Conservation (phyloP, 176 grass and related monocot species). For the Aegilops longissima region DNA sequence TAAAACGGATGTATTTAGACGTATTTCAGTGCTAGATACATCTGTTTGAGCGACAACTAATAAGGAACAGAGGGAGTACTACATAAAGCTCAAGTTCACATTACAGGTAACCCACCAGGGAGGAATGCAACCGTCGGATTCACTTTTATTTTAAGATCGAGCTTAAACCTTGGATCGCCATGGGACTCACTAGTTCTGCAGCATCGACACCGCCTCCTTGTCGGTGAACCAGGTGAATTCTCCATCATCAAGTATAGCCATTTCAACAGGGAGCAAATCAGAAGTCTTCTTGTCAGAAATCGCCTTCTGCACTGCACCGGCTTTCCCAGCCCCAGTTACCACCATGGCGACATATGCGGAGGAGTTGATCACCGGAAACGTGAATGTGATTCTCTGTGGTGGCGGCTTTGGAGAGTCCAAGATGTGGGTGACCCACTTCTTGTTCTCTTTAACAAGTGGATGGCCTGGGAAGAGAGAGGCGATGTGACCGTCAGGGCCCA, state of each 20-base stretch:
- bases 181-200: constrained; percentile 47
- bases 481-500: constrained; percentile 96
- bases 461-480: constrained; percentile 97
- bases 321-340: constrained; percentile 76
- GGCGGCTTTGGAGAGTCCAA: constrained; percentile 98
- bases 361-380: constrained; percentile 89
- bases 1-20: too few relatives aligned
- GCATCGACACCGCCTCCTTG: constrained; percentile 70
- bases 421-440: constrained; percentile 86
- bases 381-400: constrained; percentile 92
- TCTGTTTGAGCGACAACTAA: too few relatives aligned
- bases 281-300: constrained; percentile 52
- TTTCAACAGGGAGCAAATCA: constrained; percentile 73
- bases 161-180: constrained; percentile 4
- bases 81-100: constrained; percentile 9
- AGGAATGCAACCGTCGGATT: not conserved
- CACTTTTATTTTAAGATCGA: constrained; percentile 25
- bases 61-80: not conserved
- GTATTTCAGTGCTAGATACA: too few relatives aligned
- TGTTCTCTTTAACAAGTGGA: constrained; percentile 65
- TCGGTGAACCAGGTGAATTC: constrained; percentile 96
- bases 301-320: constrained; percentile 64
- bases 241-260: constrained; percentile 79
- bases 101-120: constrained; percentile 14
- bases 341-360: constrained; percentile 84